Evolutionary conservation across 129 eudicot genomes (phyloP), one percentile per base, ranked within the genome.

Genomic region (Flaveria trinervia): DNA sequence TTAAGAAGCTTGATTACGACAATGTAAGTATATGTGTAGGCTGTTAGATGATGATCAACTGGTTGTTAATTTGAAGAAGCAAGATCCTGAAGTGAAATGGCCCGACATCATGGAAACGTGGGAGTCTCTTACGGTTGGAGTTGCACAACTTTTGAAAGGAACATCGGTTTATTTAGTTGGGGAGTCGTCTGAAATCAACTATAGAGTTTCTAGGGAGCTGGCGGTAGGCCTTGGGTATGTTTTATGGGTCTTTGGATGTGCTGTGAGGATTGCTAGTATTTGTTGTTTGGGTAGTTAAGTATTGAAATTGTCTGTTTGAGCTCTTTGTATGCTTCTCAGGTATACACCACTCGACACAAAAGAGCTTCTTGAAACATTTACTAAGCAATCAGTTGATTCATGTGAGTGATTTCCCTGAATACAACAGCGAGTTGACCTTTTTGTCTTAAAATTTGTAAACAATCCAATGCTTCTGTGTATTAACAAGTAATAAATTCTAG

Each of bases 141-240:
- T 94, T 75, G 13, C 65, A 23, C 96, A 94, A 81, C 94, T 94
- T 62, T 60, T 94, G 76, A 91, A 91, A 91, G 99, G 94, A 52
- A 76, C 89, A 23, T 91, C 99, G 4, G 70, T 94, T 49, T 91
- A 79, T 79, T 79, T 94, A 77, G 97, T 94, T 80, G 99, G 99
- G 69, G 97, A 91, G 71, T 94, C 97, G 1, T 84, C 96, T 26
- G 97, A 94, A 78, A 89, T 94, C 74, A 94, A 94, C 88, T 75
- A 86, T 79, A 94, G 81, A 77, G 80, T 94, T 77, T 91, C 99
- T 65, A 77, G 84, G 77, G 99, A 91, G 76, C 82, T 94, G 33
- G 99, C 97, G 1, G 94, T 91, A 75, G 99, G 97, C 77, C 92
- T 94, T 18, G 92, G 99, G 99, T 94, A 86, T 15, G 83, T 46